These are phyloP conservation scores for Mycena floridula DNA, from an alignment of 768 basidiomycete genomes.

Conservation along the genomic window DNA sequence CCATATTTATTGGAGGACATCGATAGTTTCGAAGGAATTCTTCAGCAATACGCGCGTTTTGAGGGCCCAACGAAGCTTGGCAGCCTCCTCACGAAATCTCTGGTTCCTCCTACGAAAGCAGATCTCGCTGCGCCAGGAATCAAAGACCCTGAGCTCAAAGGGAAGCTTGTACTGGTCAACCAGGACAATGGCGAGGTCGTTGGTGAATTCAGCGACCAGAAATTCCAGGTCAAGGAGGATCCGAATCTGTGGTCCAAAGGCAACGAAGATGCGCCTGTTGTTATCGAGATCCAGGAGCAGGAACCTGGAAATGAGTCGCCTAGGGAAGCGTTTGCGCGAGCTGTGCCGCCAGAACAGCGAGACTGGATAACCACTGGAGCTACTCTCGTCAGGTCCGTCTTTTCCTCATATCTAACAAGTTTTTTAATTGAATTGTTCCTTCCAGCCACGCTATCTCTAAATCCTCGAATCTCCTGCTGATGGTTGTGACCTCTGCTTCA, in stretches of 20 bases:
- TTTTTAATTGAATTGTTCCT: too few relatives aligned
- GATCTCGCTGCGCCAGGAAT: slow-evolving; percentile 12
- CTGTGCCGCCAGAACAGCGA: slow-evolving; percentile 60
- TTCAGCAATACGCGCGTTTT: slow-evolving; percentile 59
- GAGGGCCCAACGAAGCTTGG: slow-evolving; percentile 13
- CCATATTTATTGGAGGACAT: slow-evolving; percentile 44
- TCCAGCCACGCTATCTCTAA: slow-evolving; percentile 60
- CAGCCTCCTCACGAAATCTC: background rate
- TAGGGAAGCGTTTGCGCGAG: slow-evolving; percentile 50
- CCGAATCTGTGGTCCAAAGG: slow-evolving; percentile 41
- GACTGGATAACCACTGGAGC: slow-evolving; percentile 66
- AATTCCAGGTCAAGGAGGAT: slow-evolving; percentile 53
- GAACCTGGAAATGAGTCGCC: slow-evolving; percentile 32
- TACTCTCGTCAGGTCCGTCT: slow-evolving; percentile 51
- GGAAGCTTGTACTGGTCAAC: slow-evolving; percentile 66
- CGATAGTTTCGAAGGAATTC: slow-evolving; percentile 59
- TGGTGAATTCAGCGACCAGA: slow-evolving; percentile 59
- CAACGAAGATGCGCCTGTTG: slow-evolving; percentile 57
- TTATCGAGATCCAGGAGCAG: slow-evolving; percentile 62
- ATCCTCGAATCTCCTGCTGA: slow-evolving; percentile 56
- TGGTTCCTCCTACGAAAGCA: background rate
- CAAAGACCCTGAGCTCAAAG: slow-evolving; percentile 44
- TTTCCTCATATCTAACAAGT: background rate
- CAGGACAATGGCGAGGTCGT: slow-evolving; percentile 68
- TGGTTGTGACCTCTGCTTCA: slow-evolving; percentile 57